Percentiles rank a stretch among this genome's conserved stretches.
phyloP scores from a whole-genome alignment of 768 basidiomycete species.

The Lactarius hatsudake region DNA sequence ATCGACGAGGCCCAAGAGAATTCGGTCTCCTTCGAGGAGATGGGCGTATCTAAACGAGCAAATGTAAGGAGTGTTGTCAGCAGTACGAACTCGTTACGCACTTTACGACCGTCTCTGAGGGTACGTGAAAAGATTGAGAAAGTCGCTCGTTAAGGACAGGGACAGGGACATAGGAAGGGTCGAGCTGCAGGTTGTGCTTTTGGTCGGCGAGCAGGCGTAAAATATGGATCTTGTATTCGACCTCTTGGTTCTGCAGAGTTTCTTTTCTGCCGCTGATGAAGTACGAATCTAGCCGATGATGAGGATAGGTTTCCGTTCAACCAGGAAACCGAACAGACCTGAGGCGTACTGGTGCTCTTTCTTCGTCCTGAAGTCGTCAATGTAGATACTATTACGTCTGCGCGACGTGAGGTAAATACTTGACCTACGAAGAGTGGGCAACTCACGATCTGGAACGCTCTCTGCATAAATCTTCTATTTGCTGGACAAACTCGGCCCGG shows the following conservation, averaged over 20 bases:
- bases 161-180: slow-evolving; percentile 19
- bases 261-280: slow-evolving; percentile 15
- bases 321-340: neutral
- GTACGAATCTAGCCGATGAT: slow-evolving; percentile 10
- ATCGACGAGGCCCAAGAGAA: slow-evolving; percentile 20
- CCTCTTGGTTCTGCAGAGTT: slow-evolving; percentile 14
- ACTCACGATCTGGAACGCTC: slow-evolving; percentile 18
- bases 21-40: slow-evolving; percentile 21
- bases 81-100: neutral
- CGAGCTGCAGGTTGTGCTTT: slow-evolving; percentile 22
- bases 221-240: slow-evolving; percentile 13
- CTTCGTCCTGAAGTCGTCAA: slow-evolving; percentile 9
- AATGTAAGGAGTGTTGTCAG: neutral
- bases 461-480: slow-evolving; percentile 9
- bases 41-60: slow-evolving; percentile 14
- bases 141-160: slow-evolving; percentile 12
- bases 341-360: slow-evolving; percentile 7
- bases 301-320: neutral
- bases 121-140: slow-evolving; percentile 14
- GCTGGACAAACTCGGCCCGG: slow-evolving; percentile 11
- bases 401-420: neutral
- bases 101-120: slow-evolving; percentile 12
- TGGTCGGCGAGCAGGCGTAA: slow-evolving; percentile 17
- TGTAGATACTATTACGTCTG: slow-evolving; percentile 6
- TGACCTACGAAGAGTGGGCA: neutral